Base-by-base conservation (phyloP, 1,284 basidiomycete genomes). In the Coniferiporia sulphurascens region DNA sequence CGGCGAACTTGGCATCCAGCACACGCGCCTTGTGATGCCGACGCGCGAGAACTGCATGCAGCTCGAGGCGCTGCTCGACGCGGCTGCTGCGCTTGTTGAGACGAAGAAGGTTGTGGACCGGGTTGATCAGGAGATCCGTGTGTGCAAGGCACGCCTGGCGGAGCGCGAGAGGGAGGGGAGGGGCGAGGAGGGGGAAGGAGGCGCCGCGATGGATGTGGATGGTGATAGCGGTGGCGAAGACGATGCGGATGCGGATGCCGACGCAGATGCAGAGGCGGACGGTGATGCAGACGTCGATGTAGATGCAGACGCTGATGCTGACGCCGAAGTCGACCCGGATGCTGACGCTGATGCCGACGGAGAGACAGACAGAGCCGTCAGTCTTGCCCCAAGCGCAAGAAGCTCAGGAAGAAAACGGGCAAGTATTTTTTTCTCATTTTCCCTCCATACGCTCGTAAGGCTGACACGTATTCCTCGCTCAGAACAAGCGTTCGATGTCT, bases 81-180 rank as follows among this genome's bases (percentile, higher is more conserved):
- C 90, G 0, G 83, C 91, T 0, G 79, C 80, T 2, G 77, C 83
- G 15, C 73, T 97, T 65, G 79, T 95, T 13, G 94, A 98, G 65
- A 87, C 87, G 64, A 97, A 96, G 78, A 88, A 90, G 66, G 77
- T 86, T n/a, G 82, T 91, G 21, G 94, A 97, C 70, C 84, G 87
- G 66, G 82, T 89, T 7, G 91, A 95, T 35, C 87, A 89, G 68
- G 95, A 98, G 66, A 83, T 94, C 48, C 75, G 84, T 56, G 82
- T 89, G 3, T 69, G 88, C 62, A 86, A 83, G 67, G 81, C 79
- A 54, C 83, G 90, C 60, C 73, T 90, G 32, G 85, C 84, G n/a
- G 74, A 82, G 64, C 74, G 77, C 56, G 78, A 76, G 51, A 78
- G 63, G 15, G 71, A 75, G 46, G 72, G 65, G 46, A 71, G 69